phyloP scores from a whole-genome alignment of 75 land plant genomes.

The Selaginella tamariscina region DNA sequence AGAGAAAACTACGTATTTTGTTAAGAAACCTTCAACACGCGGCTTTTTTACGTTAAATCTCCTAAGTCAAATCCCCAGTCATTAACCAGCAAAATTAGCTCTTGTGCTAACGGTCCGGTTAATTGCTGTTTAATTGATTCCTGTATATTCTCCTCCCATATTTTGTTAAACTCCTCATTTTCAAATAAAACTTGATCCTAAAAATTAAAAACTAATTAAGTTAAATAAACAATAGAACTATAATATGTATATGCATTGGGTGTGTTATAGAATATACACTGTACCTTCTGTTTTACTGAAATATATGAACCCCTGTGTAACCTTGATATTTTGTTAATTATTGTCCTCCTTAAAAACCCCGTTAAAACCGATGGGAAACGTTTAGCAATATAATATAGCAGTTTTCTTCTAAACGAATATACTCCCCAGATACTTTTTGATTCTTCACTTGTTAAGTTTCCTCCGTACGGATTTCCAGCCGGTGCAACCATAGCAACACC shows the following conservation, averaged over 20 bases:
- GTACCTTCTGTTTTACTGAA: slow-evolving; percentile 46
- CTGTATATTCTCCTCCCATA: slow-evolving; percentile 50
- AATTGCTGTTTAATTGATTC: slow-evolving; percentile 67
- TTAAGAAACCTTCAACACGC: not conserved
- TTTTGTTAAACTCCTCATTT: slow-evolving; percentile 38
- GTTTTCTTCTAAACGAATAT: slow-evolving; percentile 41
- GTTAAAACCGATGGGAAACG: slow-evolving; percentile 63
- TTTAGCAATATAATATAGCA: slow-evolving; percentile 47
- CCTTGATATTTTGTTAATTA: slow-evolving; percentile 43
- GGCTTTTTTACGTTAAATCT: slow-evolving; percentile 39
- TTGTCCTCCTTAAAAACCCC: slow-evolving; percentile 35
- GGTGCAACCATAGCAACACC: slow-evolving; percentile 56
- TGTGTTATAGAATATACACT: too few species aligned
- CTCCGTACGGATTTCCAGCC: slow-evolving; percentile 62
- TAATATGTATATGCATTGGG: too few species aligned
- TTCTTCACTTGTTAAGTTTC: slow-evolving; percentile 67
- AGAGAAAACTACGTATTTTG: slow-evolving; percentile 6
- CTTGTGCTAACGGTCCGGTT: slow-evolving; percentile 61
- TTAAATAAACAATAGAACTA: not conserved
- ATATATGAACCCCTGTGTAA: slow-evolving; percentile 37
- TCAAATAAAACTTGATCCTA: slow-evolving; percentile 66
- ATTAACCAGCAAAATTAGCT: slow-evolving; percentile 56
- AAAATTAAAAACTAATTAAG: not conserved
- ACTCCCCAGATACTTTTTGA: slow-evolving; percentile 43
- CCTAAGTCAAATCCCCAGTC: slow-evolving; percentile 74